Evolutionary conservation across 805 yeast genomes (phyloP), one percentile per base, ranked within the genome.

Genomic region (Candida dajiaensis): DNA sequence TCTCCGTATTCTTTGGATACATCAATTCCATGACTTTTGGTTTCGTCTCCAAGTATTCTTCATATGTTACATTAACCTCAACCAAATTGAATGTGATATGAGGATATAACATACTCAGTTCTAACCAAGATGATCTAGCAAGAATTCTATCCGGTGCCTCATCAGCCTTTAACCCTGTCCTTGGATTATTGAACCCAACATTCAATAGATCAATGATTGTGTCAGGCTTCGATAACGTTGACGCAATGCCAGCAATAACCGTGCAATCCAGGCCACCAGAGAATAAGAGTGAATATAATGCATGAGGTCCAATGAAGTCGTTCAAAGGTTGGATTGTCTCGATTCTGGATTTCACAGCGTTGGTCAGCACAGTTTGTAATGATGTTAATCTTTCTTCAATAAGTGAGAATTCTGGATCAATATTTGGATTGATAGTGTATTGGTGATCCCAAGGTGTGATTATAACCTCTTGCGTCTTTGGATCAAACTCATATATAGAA

Each of bases 241-340:
- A 77, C 40, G 72, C 65, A 4, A 83, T 42, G 0, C 81, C 78
- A 0, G 95, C 89, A 21, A 94, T 58, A 0, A 92, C 65, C 0
- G 97, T 83, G 63, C 99, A 94, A 59, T 94, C 99, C 4, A 94
- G 69, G 0, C 99, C 99, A 2, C 99, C 99, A 39, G 97, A 88
- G 59, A 90, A 94, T 28, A 94, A 65, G 0, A 94, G 69, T 0
- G 85, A 85, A 38, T 82, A 64, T 6, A 64, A 63, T 1, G 69
- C 62, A 20, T 55, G 54, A 13, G 40, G 18, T 12, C 66, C 61
- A 38, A 63, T 63, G 0, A 61, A 52, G 11, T 62, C 31, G 19
- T 44, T 50, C 3, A 76, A 46, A 2, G 94, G 90, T 48, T 74
- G 74, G 6, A 85, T 83, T 0, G 86, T 74, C 10, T 64, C 59